These are phyloP conservation scores for Fomes fomentarius DNA, from an alignment of 1,284 basidiomycete species.

Conservation along the genomic window DNA sequence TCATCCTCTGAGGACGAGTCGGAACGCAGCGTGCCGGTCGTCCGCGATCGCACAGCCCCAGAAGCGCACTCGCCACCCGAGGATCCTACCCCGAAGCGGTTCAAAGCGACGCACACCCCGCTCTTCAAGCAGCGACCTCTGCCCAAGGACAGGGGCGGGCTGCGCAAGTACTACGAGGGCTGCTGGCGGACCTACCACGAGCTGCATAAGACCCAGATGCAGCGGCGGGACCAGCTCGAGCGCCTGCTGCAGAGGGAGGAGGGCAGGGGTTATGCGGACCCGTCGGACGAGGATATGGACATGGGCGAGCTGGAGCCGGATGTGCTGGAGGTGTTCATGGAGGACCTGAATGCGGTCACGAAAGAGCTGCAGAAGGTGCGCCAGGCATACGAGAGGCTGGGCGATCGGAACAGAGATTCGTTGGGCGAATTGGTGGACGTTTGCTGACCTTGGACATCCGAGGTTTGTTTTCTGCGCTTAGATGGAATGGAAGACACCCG, in stretches of 20 bases:
- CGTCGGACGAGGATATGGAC: conserved; percentile 51
- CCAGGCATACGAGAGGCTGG: conserved; percentile 14
- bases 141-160: conserved; percentile 48
- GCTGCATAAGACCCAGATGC: conserved; percentile 47
- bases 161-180: conserved; percentile 54
- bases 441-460: background rate
- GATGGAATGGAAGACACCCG: no score
- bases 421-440: conserved; percentile 11
- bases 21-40: conserved; percentile 21
- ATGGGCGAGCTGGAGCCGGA: conserved; percentile 56
- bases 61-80: conserved; percentile 2
- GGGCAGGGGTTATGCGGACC: conserved; percentile 36
- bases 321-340: conserved; percentile 48
- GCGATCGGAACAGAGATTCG: conserved; percentile 3
- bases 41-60: conserved; percentile 1
- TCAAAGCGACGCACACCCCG: conserved; percentile 17
- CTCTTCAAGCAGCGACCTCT: conserved; percentile 36
- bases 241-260: conserved; percentile 40
- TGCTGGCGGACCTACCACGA: conserved; percentile 54
- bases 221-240: conserved; percentile 52
- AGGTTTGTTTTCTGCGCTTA: background rate
- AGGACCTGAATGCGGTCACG: conserved; percentile 18
- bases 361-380: conserved; percentile 26
- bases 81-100: conserved; percentile 21
- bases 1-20: conserved; percentile 67